phyloP scores from a whole-genome alignment of 306 rosid species.

The Cucurbita pepo region DNA sequence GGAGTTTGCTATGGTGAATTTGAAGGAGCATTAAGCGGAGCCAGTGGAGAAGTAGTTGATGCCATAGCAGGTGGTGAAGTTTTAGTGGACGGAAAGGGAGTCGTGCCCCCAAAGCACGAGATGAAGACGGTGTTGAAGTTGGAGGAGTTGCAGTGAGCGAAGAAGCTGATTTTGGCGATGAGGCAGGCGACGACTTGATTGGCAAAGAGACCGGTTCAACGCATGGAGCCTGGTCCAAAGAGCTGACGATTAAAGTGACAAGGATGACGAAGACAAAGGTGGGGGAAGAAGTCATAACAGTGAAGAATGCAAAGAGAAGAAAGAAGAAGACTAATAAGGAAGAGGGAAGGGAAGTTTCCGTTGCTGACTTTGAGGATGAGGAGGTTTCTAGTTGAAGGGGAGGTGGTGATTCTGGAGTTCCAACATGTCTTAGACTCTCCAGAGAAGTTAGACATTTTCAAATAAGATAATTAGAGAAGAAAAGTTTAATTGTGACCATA shows the following conservation, averaged over 20 bases:
- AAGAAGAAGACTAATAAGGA: not conserved
- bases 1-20: conserved; percentile 14
- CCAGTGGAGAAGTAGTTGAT: conserved; percentile 12
- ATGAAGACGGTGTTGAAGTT: not conserved
- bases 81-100: conserved; percentile 1
- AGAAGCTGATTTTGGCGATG: not conserved
- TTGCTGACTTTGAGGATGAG: not conserved
- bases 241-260: conserved; percentile 18
- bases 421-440: too few relatives aligned
- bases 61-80: conserved; percentile 10
- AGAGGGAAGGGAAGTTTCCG: not conserved
- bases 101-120: conserved; percentile 8
- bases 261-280: conserved; percentile 11
- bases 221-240: conserved; percentile 19
- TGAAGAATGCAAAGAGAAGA: not conserved
- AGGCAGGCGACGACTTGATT: conserved; percentile 6
- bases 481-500: too few relatives aligned
- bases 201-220: conserved; percentile 24
- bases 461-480: too few relatives aligned
- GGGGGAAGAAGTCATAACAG: conserved; percentile 34
- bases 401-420: too few relatives aligned
- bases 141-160: conserved; percentile 9
- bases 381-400: not conserved
- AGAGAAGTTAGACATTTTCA: too few relatives aligned
- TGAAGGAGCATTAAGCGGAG: conserved; percentile 12